Evolutionary conservation across 2,329 filamentous ascomycete species (phyloP).

Genomic region (Talaromyces rugulosus): DNA sequence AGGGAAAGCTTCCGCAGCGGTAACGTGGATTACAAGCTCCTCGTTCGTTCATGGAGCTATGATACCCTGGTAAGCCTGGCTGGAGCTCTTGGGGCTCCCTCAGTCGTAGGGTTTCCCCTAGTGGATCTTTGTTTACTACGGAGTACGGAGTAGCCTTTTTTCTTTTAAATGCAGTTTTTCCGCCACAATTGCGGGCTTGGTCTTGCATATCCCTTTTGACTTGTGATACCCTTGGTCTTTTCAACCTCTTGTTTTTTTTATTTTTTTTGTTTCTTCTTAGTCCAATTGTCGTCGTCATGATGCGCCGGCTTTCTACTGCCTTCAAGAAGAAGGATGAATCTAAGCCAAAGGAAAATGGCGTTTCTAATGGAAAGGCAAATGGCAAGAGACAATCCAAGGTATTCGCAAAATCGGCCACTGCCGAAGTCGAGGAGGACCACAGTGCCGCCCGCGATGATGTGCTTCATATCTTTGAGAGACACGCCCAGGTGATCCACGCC

Average conservation of each 20-base stretch:
- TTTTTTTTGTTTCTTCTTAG: slow-evolving; percentile 2
- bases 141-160: background rate
- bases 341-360: slow-evolving; percentile 27
- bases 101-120: slow-evolving; percentile 1
- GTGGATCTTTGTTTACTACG: slow-evolving; percentile 3
- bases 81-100: slow-evolving; percentile 2
- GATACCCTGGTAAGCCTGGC: background rate
- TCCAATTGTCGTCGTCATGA: slow-evolving; percentile 8
- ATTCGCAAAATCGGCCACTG: slow-evolving; percentile 20
- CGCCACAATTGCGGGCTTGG: slow-evolving; percentile 3
- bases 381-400: slow-evolving; percentile 32
- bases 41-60: background rate
- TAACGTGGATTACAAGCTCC: background rate
- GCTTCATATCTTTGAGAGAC: slow-evolving; percentile 39
- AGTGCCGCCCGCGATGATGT: slow-evolving; percentile 38
- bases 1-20: background rate
- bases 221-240: slow-evolving; percentile 8
- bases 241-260: slow-evolving; percentile 13
- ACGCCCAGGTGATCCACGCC: slow-evolving; percentile 47
- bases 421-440: slow-evolving; percentile 18
- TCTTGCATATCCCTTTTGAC: background rate
- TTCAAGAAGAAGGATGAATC: slow-evolving; percentile 37
- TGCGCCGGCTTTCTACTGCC: slow-evolving; percentile 36
- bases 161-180: slow-evolving; percentile 16
- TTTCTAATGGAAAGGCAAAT: slow-evolving; percentile 7